phyloP scores from a whole-genome alignment of 1,139 yeast species.

The Debaryomyces sp. region DNA sequence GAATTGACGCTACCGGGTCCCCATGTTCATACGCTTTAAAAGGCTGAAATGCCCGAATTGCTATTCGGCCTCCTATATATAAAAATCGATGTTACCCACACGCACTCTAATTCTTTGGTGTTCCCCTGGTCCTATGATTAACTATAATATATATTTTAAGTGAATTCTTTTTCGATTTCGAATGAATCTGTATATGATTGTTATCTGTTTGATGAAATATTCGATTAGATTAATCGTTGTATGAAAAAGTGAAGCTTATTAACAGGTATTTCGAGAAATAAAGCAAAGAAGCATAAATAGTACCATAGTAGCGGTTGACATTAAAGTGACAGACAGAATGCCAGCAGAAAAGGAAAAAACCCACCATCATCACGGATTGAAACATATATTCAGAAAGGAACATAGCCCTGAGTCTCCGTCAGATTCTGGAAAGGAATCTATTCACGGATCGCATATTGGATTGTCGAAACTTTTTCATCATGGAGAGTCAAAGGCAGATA shows the following conservation, averaged over 20 bases:
- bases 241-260: not conserved
- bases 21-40: not conserved
- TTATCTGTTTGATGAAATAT: not conserved
- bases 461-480: constrained; percentile 33
- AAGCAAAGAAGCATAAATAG: not conserved
- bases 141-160: not conserved
- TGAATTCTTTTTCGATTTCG: not conserved
- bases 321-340: not conserved
- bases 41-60: not conserved
- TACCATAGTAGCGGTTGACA: not conserved
- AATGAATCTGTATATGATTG: not conserved
- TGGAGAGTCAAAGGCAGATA: constrained; percentile 12
- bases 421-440: constrained; percentile 6
- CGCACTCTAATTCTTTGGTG: not conserved
- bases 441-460: constrained; percentile 20
- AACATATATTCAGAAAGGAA: constrained; percentile 26
- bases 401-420: constrained; percentile 16
- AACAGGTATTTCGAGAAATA: not conserved
- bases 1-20: not conserved
- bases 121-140: not conserved
- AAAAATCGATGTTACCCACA: not conserved
- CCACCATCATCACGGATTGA: constrained; percentile 22
- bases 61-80: constrained; percentile 2
- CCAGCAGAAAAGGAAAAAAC: constrained; percentile 1
- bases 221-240: not conserved